These are phyloP conservation scores for Flaveria floridana DNA, from an alignment of 140 eudicot genomes.

Conservation along the genomic window DNA sequence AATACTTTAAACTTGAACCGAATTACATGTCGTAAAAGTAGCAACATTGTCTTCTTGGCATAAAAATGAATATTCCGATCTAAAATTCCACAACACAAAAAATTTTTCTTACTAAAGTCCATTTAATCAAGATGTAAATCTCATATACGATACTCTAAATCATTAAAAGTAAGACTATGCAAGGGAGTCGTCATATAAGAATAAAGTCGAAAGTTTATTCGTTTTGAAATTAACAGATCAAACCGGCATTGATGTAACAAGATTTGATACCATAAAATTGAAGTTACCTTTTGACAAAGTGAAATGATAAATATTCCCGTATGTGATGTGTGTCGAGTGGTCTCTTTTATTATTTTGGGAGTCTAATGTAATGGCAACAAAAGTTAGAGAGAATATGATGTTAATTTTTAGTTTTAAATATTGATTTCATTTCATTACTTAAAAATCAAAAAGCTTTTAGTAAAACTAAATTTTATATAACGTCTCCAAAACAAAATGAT, in stretches of 20 bases:
- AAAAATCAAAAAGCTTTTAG: too few species aligned
- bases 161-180: neutral
- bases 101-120: neutral
- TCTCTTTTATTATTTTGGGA: neutral
- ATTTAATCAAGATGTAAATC: conserved; percentile 12
- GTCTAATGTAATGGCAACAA: neutral
- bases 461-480: too few species aligned
- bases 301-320: conserved; percentile 20
- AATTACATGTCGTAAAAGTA: conserved; percentile 33
- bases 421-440: too few species aligned
- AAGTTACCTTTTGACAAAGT: conserved; percentile 16
- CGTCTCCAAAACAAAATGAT: neutral
- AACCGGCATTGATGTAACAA: conserved; percentile 23
- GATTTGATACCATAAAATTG: conserved; percentile 31
- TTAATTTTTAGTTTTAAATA: too few species aligned
- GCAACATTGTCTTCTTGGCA: conserved; percentile 29
- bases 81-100: neutral
- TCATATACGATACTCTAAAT: conserved; percentile 16
- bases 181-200: conserved; percentile 27
- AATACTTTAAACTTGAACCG: neutral
- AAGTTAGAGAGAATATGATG: neutral
- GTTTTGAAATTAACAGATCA: conserved; percentile 25
- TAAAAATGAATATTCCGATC: conserved; percentile 22
- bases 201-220: conserved; percentile 33
- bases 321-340: neutral